A percentile compares a stretch with the other conserved stretches of the same genome.
These are phyloP conservation scores for Epichloe sp. DNA, from an alignment of 2,329 filamentous ascomycete genomes.

Conservation along the genomic window DNA sequence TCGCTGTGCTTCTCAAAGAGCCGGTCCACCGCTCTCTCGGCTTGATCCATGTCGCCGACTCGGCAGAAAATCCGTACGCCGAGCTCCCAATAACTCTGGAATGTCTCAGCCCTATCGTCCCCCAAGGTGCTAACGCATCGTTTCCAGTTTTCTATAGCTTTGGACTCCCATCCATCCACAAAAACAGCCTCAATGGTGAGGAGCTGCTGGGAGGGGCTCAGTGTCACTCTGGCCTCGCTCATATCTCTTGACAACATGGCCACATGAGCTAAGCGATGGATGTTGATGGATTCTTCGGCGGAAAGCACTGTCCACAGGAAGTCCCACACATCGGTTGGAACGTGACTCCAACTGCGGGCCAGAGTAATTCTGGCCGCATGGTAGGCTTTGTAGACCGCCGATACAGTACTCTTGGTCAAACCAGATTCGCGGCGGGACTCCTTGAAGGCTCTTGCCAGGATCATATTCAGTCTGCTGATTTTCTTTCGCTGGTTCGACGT, in stretches of 20 bases:
- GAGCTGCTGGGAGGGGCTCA: constrained; percentile 47
- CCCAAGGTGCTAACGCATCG: constrained; percentile 41
- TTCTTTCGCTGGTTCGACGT: constrained; percentile 26
- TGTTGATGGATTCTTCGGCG: constrained; percentile 33
- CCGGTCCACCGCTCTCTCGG: constrained; percentile 40
- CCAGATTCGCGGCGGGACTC: constrained; percentile 16
- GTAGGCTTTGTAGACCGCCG: constrained; percentile 36
- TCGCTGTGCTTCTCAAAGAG: constrained; percentile 38
- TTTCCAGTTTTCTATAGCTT: constrained; percentile 53
- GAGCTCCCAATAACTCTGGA: constrained; percentile 46
- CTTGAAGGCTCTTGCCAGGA: constrained; percentile 16
- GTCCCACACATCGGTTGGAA: constrained; percentile 51
- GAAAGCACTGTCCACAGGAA: constrained; percentile 52
- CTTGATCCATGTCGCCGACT: constrained; percentile 43
- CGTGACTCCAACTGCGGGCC: constrained; percentile 32
- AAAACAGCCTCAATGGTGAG: constrained; percentile 58
- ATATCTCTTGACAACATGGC: constrained; percentile 54
- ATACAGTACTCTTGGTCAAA: constrained; percentile 22
- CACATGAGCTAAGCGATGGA: constrained; percentile 47
- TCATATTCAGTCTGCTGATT: constrained; percentile 22
- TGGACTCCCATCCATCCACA: constrained; percentile 43
- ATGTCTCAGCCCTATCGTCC: constrained; percentile 28
- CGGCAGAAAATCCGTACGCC: constrained; percentile 53
- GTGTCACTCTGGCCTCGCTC: constrained; percentile 38
- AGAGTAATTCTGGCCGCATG: constrained; percentile 31